phyloP scores from a whole-genome alignment of 1,284 basidiomycete species.

The Pseudozyma flocculosa region DNA sequence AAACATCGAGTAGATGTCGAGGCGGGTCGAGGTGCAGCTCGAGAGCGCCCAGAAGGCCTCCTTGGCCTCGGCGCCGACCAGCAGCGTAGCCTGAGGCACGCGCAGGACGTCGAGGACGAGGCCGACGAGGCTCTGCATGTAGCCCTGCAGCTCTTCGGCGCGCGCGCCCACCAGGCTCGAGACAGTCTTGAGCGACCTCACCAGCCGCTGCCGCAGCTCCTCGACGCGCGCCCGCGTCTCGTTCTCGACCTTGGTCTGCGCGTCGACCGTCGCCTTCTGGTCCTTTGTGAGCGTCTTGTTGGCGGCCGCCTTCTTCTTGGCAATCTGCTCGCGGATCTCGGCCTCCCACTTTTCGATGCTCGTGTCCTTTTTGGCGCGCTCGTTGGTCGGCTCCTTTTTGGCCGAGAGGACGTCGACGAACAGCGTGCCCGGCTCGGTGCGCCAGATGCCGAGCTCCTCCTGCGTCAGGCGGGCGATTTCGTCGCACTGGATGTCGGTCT shows the following conservation, averaged over 20 bases:
- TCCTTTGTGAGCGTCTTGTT: slow-evolving; percentile 49
- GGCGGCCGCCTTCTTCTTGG: slow-evolving; percentile 52
- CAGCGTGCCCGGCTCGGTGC: slow-evolving; percentile 39
- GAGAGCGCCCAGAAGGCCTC: slow-evolving; percentile 37
- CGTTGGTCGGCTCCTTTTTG: slow-evolving; percentile 25
- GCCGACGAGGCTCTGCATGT: slow-evolving; percentile 38
- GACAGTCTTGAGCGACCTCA: slow-evolving; percentile 36
- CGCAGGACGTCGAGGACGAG: slow-evolving; percentile 24
- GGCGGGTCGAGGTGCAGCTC: slow-evolving; percentile 38
- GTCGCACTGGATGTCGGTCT: slow-evolving; percentile 28
- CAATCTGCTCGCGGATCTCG: slow-evolving; percentile 53
- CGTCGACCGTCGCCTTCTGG: slow-evolving; percentile 48
- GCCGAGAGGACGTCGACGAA: slow-evolving; percentile 48
- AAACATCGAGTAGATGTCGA: slow-evolving; percentile 41
- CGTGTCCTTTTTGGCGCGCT: slow-evolving; percentile 38
- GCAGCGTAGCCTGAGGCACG: slow-evolving; percentile 27
- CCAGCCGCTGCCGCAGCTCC: slow-evolving; percentile 22
- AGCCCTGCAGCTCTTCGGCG: slow-evolving; percentile 33
- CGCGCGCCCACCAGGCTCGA: slow-evolving; percentile 34
- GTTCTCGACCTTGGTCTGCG: slow-evolving; percentile 47
- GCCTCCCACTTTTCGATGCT: slow-evolving; percentile 56
- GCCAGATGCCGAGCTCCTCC: slow-evolving; percentile 54
- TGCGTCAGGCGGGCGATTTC: slow-evolving; percentile 31
- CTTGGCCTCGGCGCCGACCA: slow-evolving; percentile 28
- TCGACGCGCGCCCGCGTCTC: slow-evolving; percentile 42